Percentiles rank a stretch among this genome's conserved stretches.
phyloP scores from a whole-genome alignment of 2,329 filamentous ascomycete genomes.

The Venturia aucupariae region DNA sequence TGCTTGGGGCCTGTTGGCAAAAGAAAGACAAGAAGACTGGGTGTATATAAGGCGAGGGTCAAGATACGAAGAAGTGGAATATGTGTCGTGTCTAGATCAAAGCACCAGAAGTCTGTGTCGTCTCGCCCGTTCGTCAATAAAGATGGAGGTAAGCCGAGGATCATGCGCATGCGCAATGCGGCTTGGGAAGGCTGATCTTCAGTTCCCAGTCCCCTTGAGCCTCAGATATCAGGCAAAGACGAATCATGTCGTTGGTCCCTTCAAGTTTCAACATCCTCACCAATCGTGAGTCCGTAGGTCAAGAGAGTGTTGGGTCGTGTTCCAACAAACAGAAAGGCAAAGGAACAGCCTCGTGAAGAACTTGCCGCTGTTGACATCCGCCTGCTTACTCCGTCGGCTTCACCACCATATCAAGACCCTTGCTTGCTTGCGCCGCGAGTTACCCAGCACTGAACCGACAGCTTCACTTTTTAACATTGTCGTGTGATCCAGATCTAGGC shows the following conservation, averaged over 20 bases:
- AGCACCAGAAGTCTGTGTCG: neutral
- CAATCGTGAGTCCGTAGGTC: neutral
- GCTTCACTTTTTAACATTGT: neutral
- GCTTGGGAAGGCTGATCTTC: neutral
- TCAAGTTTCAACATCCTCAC: neutral
- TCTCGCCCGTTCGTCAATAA: neutral
- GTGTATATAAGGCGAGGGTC: neutral
- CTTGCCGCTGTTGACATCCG: neutral
- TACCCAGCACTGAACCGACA: slow-evolving; percentile 1
- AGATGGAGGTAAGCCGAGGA: slow-evolving; percentile 6
- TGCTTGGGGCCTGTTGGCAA: neutral
- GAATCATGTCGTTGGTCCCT: neutral
- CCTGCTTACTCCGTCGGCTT: neutral
- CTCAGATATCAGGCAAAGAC: neutral
- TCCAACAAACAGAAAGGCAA: neutral
- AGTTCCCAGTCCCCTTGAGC: neutral
- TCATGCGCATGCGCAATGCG: neutral
- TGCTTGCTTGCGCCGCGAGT: neutral
- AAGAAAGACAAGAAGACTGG: neutral
- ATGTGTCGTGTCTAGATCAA: neutral
- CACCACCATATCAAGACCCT: neutral
- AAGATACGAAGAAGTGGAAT: neutral
- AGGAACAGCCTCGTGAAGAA: neutral
- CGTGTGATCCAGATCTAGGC: slow-evolving; percentile 6
- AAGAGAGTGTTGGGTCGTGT: neutral